Conservation (phyloP, 2,329 filamentous ascomycete genomes). For the Pseudogymnoascus sp. region DNA sequence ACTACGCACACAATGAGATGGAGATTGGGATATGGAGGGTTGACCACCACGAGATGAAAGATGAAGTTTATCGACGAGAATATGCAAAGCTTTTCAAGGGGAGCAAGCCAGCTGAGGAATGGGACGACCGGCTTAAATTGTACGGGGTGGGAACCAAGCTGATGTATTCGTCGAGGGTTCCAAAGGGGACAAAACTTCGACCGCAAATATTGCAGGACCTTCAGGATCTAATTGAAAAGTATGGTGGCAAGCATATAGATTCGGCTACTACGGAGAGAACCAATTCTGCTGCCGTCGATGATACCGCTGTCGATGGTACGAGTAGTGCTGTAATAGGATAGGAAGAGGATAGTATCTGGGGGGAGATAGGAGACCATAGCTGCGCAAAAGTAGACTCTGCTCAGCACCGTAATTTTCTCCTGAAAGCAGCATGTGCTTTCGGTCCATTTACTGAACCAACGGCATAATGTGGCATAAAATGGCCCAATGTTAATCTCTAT, state of each 20-base stretch:
- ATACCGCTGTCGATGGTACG: background rate
- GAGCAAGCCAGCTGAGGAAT: constrained; percentile 26
- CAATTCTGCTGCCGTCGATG: background rate
- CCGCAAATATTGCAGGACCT: background rate
- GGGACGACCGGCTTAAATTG: constrained; percentile 27
- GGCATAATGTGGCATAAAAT: too few relatives aligned
- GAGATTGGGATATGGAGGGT: constrained; percentile 18
- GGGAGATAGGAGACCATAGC: too few relatives aligned
- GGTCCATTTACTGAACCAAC: too few relatives aligned
- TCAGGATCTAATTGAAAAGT: background rate
- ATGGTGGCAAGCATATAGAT: background rate
- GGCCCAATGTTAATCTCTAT: background rate
- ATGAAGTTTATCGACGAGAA: constrained; percentile 12
- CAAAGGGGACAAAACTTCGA: background rate
- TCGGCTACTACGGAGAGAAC: background rate
- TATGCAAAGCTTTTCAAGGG: constrained; percentile 13
- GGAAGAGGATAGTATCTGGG: too few relatives aligned
- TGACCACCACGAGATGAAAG: background rate
- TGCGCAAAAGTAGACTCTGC: too few relatives aligned
- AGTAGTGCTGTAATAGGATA: too few relatives aligned
- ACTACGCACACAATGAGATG: constrained; percentile 28
- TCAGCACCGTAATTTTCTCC: too few relatives aligned
- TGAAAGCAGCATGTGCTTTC: too few relatives aligned
- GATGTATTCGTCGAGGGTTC: background rate
- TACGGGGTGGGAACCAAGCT: constrained; percentile 17